Percentiles rank a stretch among this genome's conserved stretches.
Evolutionary conservation across 106 monocot species (phyloP).

Genomic region (Cymbidium sinense): DNA sequence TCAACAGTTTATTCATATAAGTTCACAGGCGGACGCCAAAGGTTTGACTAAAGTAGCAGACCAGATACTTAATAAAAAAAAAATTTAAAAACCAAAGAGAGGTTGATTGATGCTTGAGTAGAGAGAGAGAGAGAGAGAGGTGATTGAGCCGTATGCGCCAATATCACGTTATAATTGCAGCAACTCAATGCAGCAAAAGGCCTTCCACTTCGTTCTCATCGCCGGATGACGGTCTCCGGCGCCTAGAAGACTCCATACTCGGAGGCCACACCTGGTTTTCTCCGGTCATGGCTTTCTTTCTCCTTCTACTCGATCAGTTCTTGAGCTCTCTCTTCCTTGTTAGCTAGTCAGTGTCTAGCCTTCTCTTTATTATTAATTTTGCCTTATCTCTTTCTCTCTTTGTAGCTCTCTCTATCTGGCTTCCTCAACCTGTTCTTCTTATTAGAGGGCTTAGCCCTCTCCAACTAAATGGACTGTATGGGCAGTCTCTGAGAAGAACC

Average conservation of each 20-base stretch:
- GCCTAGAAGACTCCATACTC: neutral
- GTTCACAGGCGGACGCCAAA: too few species aligned
- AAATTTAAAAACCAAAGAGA: too few species aligned
- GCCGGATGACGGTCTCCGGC: neutral
- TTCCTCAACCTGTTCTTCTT: too few species aligned
- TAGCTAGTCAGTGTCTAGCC: neutral
- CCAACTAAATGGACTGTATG: too few species aligned
- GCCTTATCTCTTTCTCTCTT: too few species aligned
- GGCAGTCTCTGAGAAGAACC: too few species aligned
- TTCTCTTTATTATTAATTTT: neutral
- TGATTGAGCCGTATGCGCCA: slow-evolving; percentile 1
- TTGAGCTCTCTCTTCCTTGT: neutral
- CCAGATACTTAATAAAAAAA: too few species aligned
- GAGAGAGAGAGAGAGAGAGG: neutral
- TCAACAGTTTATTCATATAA: too few species aligned
- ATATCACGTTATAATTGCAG: neutral
- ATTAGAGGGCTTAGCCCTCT: too few species aligned
- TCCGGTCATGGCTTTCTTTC: neutral
- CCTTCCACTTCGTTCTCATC: neutral
- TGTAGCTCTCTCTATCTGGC: too few species aligned
- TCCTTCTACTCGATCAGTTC: too few species aligned
- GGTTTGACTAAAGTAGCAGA: too few species aligned
- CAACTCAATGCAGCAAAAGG: slow-evolving; percentile 3
- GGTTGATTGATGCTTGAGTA: neutral
- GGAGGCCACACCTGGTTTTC: neutral